Evolutionary conservation across 2,329 filamentous ascomycete genomes (phyloP).

Genomic region (Cytospora piceicola): DNA sequence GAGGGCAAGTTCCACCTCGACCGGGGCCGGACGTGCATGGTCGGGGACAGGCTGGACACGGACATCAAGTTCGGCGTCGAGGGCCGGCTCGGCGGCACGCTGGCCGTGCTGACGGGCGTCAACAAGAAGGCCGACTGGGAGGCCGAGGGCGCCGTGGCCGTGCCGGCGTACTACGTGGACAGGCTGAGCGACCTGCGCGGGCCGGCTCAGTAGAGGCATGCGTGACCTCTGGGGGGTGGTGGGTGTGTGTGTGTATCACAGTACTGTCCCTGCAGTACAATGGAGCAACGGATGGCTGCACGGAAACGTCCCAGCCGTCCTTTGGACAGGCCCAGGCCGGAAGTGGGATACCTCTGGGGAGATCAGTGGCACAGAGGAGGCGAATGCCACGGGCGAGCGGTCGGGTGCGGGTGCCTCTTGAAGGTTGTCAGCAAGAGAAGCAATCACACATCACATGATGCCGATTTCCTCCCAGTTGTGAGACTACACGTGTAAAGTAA

Average conservation of each 20-base stretch:
- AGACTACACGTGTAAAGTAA: too few species aligned
- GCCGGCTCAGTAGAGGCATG: not conserved
- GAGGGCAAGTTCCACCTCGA: conserved; percentile 95
- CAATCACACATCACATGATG: too few species aligned
- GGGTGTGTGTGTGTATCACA: not conserved
- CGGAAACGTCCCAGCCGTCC: too few species aligned
- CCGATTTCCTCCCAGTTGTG: too few species aligned
- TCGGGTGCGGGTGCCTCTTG: too few species aligned
- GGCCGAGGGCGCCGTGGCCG: conserved; percentile 66
- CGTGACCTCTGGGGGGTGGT: not conserved
- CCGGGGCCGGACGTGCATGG: conserved; percentile 85
- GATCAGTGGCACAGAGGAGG: too few species aligned
- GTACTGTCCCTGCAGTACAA: too few species aligned
- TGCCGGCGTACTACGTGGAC: conserved; percentile 84
- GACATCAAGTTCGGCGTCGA: conserved; percentile 96
- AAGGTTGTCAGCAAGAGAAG: too few species aligned
- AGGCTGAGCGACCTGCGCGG: conserved; percentile 72
- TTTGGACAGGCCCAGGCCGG: too few species aligned
- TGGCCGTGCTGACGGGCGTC: conserved; percentile 91
- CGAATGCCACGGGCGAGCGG: too few species aligned
- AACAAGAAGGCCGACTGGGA: conserved; percentile 83
- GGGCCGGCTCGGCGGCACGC: conserved; percentile 84
- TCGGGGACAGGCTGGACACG: conserved; percentile 90
- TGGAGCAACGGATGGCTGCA: too few species aligned
- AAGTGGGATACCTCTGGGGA: too few species aligned